Evolutionary conservation across 2,329 filamentous ascomycete genomes (phyloP), one percentile per base, ranked within the genome.

Genomic region (Knufia fluminis): DNA sequence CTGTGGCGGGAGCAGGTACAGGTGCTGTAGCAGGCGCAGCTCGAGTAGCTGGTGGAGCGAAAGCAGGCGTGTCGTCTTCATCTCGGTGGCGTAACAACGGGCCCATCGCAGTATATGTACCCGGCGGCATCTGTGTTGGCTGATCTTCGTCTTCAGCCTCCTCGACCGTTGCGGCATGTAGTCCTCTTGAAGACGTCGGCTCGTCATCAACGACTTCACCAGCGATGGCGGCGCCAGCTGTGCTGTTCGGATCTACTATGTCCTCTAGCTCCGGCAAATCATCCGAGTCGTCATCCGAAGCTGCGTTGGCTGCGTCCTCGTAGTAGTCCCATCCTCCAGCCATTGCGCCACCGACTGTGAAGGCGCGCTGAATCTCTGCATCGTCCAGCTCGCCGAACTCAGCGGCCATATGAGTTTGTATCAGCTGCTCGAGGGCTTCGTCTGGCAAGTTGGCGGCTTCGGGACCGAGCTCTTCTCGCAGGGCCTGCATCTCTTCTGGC

Each of bases 241-340:
- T 22, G 14, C 28, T 22, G 28, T 26, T 46, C 19, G 43, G 19
- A 26, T 39, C 49, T 35, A 50, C 24, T 10, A 55, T 49, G 20
- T 54, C 49, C 44, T 58, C 56, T 7, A 57, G 41, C 1, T 54
- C 52, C n/a, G 55, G 54, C 52, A 59, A 53, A 42, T 54, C 55
- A 17, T 56, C 50, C 26, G 24, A 31, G n/a, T 44, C 45, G 32
- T 52, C 53, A 16, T 54, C 39, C 9, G 51, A 46, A 14, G 51
- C 42, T 4, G 51, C 45, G 4, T 49, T 22, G 14, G 52, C 48
- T 14, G 49, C 48, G 12, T 58, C 52, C 24, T 52, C 48, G 31
- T 60, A 57, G 32, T 57, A 56, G 38, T 57, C 56, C 54, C 55
- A 58, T 2, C 52, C 57, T 4, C 56, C 57, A 16, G 50, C 53